These are phyloP conservation scores for Aspergillus fischeri DNA, from an alignment of 2,329 filamentous ascomycete genomes.

Conservation along the genomic window DNA sequence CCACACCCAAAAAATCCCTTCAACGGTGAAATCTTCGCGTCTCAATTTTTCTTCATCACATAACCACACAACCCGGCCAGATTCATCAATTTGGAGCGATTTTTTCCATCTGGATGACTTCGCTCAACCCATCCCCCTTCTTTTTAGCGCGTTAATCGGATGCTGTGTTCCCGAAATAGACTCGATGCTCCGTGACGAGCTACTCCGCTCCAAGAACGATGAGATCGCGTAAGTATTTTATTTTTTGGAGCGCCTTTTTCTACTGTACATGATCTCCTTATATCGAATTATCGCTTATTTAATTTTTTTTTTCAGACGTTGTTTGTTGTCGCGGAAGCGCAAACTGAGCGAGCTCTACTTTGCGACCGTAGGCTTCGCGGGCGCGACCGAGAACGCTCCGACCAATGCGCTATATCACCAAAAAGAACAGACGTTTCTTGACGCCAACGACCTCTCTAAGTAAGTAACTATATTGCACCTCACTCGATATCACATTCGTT, in stretches of 20 bases:
- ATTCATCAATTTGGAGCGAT: slow-evolving; percentile 44
- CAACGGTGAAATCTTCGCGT: slow-evolving; percentile 26
- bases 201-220: slow-evolving; percentile 48
- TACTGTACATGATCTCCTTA: slow-evolving; percentile 12
- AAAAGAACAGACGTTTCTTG: slow-evolving; percentile 52
- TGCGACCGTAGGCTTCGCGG: slow-evolving; percentile 60
- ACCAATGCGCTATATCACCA: slow-evolving; percentile 51
- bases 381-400: slow-evolving; percentile 51
- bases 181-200: slow-evolving; percentile 49
- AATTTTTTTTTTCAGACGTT: slow-evolving; percentile 40
- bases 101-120: slow-evolving; percentile 42
- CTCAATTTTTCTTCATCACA: slow-evolving; percentile 30
- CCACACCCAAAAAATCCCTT: slow-evolving; percentile 31
- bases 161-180: slow-evolving; percentile 45
- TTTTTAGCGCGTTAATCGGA: slow-evolving; percentile 48
- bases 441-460: slow-evolving; percentile 56
- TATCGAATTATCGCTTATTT: slow-evolving; percentile 33
- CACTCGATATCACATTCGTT: slow-evolving; percentile 1
- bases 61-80: slow-evolving; percentile 37
- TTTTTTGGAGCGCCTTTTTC: slow-evolving; percentile 25
- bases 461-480: slow-evolving; percentile 34
- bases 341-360: slow-evolving; percentile 86
- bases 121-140: slow-evolving; percentile 33
- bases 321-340: slow-evolving; percentile 78
- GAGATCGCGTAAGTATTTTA: slow-evolving; percentile 48